phyloP scores from a whole-genome alignment of 2,329 filamentous ascomycete genomes.

The Tolypocladium cylindrosporum region DNA sequence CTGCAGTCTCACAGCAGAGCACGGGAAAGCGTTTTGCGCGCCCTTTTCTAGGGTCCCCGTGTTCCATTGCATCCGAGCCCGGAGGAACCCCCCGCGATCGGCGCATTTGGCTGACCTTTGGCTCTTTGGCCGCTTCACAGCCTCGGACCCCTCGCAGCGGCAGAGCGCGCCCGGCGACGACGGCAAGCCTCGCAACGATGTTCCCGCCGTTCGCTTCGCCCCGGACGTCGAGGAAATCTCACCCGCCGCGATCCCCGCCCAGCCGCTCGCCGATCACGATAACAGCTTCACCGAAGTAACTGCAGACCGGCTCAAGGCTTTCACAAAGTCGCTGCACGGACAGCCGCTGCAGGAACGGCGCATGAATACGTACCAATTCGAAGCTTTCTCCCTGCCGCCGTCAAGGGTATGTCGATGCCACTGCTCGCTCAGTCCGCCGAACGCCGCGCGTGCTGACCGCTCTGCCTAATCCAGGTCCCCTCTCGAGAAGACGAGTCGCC shows the following conservation, averaged over 20 bases:
- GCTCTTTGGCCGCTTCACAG: not conserved
- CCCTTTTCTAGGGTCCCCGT: not conserved
- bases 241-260: conserved; percentile 31
- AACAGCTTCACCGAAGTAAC: conserved; percentile 31
- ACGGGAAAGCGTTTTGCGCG: not conserved
- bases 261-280: conserved; percentile 13
- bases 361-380: conserved; percentile 80
- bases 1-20: not conserved
- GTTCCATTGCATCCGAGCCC: not conserved
- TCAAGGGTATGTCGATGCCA: conserved; percentile 56
- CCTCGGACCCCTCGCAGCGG: not conserved
- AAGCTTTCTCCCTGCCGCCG: conserved; percentile 78
- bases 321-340: conserved; percentile 64
- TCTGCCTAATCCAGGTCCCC: conserved; percentile 33
- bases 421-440: conserved; percentile 1
- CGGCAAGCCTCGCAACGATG: conserved; percentile 13
- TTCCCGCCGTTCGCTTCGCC: conserved; percentile 58
- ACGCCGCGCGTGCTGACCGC: not conserved
- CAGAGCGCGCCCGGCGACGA: conserved; percentile 2
- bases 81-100: not conserved
- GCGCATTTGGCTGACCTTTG: not conserved
- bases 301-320: conserved; percentile 56
- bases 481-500: conserved; percentile 51
- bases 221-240: conserved; percentile 60
- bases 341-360: conserved; percentile 71